These are phyloP conservation scores for Hemisphaericaspora xylofermentans DNA, from an alignment of 1,139 yeast genomes.

Conservation along the genomic window DNA sequence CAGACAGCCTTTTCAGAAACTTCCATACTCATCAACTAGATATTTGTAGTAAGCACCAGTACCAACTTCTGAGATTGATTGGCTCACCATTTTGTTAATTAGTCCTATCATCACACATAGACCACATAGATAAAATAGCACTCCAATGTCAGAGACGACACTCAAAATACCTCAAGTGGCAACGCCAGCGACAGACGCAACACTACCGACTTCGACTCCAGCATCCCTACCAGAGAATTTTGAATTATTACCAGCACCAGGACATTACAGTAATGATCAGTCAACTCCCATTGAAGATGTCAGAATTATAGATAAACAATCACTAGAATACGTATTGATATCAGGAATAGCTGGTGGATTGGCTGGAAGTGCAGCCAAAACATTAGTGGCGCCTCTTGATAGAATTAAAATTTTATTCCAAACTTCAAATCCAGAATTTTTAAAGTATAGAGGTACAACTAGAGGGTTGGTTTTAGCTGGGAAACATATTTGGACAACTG, in stretches of 20 bases:
- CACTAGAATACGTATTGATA: slow-evolving; percentile 72
- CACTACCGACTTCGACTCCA: slow-evolving; percentile 1
- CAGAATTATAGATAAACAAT: slow-evolving; percentile 52
- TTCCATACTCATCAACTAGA: no score
- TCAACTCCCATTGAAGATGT: slow-evolving; percentile 28
- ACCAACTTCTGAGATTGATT: no score
- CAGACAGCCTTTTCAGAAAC: no score
- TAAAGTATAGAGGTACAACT: slow-evolving; percentile 76
- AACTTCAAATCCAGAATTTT: slow-evolving; percentile 88
- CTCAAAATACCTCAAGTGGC: neutral
- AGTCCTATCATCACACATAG: neutral
- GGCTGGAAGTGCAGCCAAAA: slow-evolving; percentile 94
- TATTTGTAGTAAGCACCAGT: no score
- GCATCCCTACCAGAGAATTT: neutral
- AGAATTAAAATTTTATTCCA: slow-evolving; percentile 92
- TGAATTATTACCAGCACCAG: slow-evolving; percentile 10
- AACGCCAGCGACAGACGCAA: neutral
- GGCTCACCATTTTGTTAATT: no score
- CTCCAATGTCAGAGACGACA: slow-evolving; percentile 1
- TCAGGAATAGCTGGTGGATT: slow-evolving; percentile 94
- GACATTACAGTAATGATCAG: slow-evolving; percentile 24
- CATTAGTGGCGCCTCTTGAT: slow-evolving; percentile 92
- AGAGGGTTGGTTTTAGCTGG: slow-evolving; percentile 77
- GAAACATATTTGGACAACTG: slow-evolving; percentile 58
- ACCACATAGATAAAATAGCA: neutral